These are phyloP conservation scores for Ploettnerulaceae sp. DNA, from an alignment of 2,329 filamentous ascomycete genomes.

Conservation along the genomic window DNA sequence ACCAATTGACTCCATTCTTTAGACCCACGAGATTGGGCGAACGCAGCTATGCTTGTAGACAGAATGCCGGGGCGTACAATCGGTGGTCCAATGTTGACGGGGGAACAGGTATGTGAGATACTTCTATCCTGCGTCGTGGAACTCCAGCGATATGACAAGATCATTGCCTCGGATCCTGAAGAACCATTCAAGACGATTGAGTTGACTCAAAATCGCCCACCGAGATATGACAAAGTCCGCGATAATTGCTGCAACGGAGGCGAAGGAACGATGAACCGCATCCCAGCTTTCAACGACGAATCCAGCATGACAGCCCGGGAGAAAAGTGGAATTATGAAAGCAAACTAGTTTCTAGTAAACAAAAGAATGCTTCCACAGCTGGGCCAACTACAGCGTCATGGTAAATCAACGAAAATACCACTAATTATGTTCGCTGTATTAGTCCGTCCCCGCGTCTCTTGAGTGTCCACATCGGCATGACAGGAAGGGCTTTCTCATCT, in stretches of 20 bases:
- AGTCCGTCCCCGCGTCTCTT: constrained; percentile 48
- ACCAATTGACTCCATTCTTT: not conserved
- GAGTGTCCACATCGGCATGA: constrained; percentile 53
- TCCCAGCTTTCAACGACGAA: constrained; percentile 58
- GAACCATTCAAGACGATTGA: constrained; percentile 47
- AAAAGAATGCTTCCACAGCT: no score
- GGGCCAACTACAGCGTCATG: no score
- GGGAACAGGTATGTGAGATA: constrained; percentile 54
- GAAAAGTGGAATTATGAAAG: constrained; percentile 67
- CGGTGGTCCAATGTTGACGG: constrained; percentile 54
- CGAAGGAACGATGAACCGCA: constrained; percentile 59
- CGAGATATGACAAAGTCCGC: constrained; percentile 56
- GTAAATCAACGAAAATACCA: constrained; percentile 58
- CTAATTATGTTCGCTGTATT: constrained; percentile 51
- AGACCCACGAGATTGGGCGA: constrained; percentile 52
- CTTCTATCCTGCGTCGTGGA: constrained; percentile 48
- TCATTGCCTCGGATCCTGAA: constrained; percentile 51
- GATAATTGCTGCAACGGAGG: constrained; percentile 50
- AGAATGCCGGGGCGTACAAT: constrained; percentile 54
- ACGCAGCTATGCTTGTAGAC: constrained; percentile 58
- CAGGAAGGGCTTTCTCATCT: constrained; percentile 46
- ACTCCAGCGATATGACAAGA: constrained; percentile 45
- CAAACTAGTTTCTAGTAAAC: no score
- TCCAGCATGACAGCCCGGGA: constrained; percentile 64
- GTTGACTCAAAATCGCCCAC: constrained; percentile 46